Evolutionary conservation across 2,329 filamentous ascomycete species (phyloP), one percentile per base, ranked within the genome.

Genomic region (Fusarium palustre): DNA sequence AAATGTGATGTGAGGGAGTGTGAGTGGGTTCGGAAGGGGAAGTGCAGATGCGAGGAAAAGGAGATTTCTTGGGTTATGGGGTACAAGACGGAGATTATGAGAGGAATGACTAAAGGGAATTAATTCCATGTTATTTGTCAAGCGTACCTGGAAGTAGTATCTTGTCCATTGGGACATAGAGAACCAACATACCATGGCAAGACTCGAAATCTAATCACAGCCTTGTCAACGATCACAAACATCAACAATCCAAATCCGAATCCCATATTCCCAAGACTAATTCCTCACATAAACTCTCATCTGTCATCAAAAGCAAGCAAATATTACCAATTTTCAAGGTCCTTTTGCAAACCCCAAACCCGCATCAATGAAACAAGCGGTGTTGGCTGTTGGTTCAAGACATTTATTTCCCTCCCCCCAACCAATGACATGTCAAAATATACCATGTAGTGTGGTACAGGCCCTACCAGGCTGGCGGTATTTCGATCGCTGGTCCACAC

Each of bases 401-500:
- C 45, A 59, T 16, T 30, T 30, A 30, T 30, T 30, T 30, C 28
- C 28, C 13, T 20, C 13, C 6, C 18, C 20, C 16, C 52, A 38
- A 13, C 53, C 53, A 55, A 55, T 49, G 12, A 55, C 13, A 31
- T 46, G n/a, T 12, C 45, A 47, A 22, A 10, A 12, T 15, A 24
- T 8, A 30, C 6, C 22, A 22, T 7, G 36, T 34, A 47, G 54
- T 58, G 63, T 54, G 47, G 56, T 39, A 49, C 43, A 16, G 18
- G 49, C 60, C 58, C 43, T 59, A 68, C 66, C 63, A 59, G 62
- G 49, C 67, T 50, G 59, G 49, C 30, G 41, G 42, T 34, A 52
- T 36, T 49, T 43, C 11, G 38, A 24, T 41, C 38, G 20, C 5
- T 24, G 39, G 22, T 42, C 24, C 41, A 18, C 38, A 15, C 38